phyloP scores from a whole-genome alignment of 108 stramenopile genomes.

The Pseudonitzschia delicatissima region DNA sequence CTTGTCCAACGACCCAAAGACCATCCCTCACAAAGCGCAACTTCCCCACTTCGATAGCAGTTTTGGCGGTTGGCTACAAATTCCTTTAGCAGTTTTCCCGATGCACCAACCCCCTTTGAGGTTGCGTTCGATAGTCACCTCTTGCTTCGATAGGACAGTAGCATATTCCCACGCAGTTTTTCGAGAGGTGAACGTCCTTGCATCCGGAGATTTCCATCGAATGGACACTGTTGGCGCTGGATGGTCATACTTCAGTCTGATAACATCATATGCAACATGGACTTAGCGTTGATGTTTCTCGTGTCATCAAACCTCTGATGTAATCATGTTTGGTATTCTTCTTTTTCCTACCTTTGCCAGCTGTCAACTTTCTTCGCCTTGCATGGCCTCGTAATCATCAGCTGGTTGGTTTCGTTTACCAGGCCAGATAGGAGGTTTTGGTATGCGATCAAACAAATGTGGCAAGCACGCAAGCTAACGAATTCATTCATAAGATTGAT shows the following conservation, averaged over 20 bases:
- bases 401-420: conserved; percentile 19
- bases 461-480: conserved; percentile 55
- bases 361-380: conserved; percentile 7
- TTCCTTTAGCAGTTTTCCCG: conserved; percentile 57
- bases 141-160: conserved; percentile 39
- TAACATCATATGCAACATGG: conserved; percentile 34
- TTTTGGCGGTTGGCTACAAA: conserved; percentile 46
- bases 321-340: conserved; percentile 19
- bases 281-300: conserved; percentile 36
- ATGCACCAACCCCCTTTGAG: conserved; percentile 57
- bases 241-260: conserved; percentile 15
- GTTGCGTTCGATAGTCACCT: conserved; percentile 61
- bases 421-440: conserved; percentile 35
- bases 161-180: conserved; percentile 71
- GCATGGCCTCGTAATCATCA: conserved; percentile 29
- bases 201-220: conserved; percentile 70
- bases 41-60: conserved; percentile 69
- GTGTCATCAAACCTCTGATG: conserved; percentile 20
- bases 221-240: conserved; percentile 33
- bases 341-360: conserved; percentile 5
- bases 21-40: conserved; percentile 78
- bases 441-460: conserved; percentile 55
- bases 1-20: conserved; percentile 87
- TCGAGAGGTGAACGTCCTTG: conserved; percentile 55
- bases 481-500: background rate